Evolutionary conservation across 2,329 filamentous ascomycete species (phyloP).

Genomic region (Cytospora piceae): DNA sequence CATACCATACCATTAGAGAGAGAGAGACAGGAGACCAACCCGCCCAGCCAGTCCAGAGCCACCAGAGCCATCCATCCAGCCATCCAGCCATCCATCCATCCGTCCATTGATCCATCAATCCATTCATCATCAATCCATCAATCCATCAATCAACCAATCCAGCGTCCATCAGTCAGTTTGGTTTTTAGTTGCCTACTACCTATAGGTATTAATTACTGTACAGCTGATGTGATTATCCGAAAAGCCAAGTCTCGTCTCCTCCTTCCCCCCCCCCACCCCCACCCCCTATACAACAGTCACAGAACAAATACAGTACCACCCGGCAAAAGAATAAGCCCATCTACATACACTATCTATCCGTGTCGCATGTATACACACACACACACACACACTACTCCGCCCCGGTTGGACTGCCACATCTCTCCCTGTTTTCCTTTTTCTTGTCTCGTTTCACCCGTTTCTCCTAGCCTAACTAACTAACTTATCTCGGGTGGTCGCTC

Average conservation of each 20-base stretch:
- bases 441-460: conserved; percentile 16
- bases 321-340: background rate
- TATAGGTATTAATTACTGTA: background rate
- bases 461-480: background rate
- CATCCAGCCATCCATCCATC: no score
- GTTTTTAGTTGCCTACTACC: background rate
- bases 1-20: no score
- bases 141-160: background rate
- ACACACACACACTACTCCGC: no score
- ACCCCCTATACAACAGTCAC: background rate
- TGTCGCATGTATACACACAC: no score
- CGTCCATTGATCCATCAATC: background rate
- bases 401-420: background rate
- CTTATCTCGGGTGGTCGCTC: conserved; percentile 4
- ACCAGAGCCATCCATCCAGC: conserved; percentile 5
- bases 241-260: background rate
- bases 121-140: conserved; percentile 1
- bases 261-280: background rate
- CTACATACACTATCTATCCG: no score
- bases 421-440: background rate
- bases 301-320: no score
- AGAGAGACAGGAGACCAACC: background rate
- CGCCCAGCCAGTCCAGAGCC: conserved; percentile 1
- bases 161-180: background rate
- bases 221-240: no score